phyloP scores from a whole-genome alignment of 2,329 filamentous ascomycete genomes.

The Arthrobotrys musiformis region DNA sequence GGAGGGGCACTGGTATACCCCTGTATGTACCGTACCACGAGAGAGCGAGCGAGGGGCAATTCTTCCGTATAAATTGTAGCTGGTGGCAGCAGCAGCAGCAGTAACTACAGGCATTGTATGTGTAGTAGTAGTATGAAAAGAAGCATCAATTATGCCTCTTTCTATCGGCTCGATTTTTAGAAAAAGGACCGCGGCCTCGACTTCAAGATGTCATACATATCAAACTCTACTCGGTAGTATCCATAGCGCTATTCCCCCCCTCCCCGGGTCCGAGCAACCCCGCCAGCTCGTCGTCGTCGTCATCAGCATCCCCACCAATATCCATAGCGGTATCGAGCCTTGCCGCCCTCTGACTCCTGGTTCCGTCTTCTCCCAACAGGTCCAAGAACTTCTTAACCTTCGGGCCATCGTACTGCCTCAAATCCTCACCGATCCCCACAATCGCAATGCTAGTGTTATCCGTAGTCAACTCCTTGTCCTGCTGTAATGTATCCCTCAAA shows the following conservation, averaged over 20 bases:
- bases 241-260: constrained; percentile 56
- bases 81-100: too few species aligned
- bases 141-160: background rate
- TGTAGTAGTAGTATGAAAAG: background rate
- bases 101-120: too few species aligned
- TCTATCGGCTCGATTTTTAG: background rate
- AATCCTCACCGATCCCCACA: constrained; percentile 69
- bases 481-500: constrained; percentile 92
- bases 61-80: constrained; percentile 10
- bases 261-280: constrained; percentile 65
- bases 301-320: constrained; percentile 63
- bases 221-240: constrained; percentile 59
- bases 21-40: background rate
- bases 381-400: constrained; percentile 89
- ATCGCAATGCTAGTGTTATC: constrained; percentile 95
- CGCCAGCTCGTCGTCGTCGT: constrained; percentile 63
- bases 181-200: background rate
- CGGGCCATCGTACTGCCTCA: constrained; percentile 86
- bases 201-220: constrained; percentile 26
- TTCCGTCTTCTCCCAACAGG: constrained; percentile 69
- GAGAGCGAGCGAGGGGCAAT: background rate
- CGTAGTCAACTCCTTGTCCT: constrained; percentile 96
- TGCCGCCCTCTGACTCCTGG: constrained; percentile 65
- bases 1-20: constrained; percentile 8
- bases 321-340: constrained; percentile 60